Base-by-base conservation (phyloP, 1,284 basidiomycete species). In the Coniophora puteana region DNA sequence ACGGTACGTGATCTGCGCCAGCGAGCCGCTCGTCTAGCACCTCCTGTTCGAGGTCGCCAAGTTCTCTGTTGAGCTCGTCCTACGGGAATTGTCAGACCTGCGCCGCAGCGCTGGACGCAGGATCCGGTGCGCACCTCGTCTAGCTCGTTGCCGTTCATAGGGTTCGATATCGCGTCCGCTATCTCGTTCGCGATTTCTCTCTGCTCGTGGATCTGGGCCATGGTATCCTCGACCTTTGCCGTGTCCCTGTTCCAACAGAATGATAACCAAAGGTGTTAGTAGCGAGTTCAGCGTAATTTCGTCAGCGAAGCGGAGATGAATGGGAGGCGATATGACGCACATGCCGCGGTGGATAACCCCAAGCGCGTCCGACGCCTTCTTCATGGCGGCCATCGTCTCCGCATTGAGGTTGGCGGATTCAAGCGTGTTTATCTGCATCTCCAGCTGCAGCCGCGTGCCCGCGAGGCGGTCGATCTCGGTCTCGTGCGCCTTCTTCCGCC, bases 361-460 rank as follows among this genome's bases (percentile, higher is more conserved):
- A 62, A 99, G 77, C 13, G 90, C 96, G 49, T 89, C 84, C 0
- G 93, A 81, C 30, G 92, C 96, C 66, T 91, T 89, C 83, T 93
- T 94, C 93, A 99, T 98, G 21, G 92, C 94, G 21, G 80, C 72
- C 90, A 99, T 94, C 22, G 93, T 98, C 76, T 98, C 94, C 58
- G 92, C 87, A 66, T 99, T 99, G 68, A 99, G 80, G 71, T 98
- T 99, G 36, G 96, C 96, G 16, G 89, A 93, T 67, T 99, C 96
- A 44, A 99, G 81, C 23, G 95, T 95, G 66, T 96, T 95, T 49
- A 99, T 85, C 71, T 99, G 96, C 55, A 90, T 88, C 70, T 98
- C 95, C 36, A 99, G 78, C 51, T 97, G 96, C 67, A 98, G 68
- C 53, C 92, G 80, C 44, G 87, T 90, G 10, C 91, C 92, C 37